phyloP scores from a whole-genome alignment of 345 rosid species.

The Anacardium occidentale region DNA sequence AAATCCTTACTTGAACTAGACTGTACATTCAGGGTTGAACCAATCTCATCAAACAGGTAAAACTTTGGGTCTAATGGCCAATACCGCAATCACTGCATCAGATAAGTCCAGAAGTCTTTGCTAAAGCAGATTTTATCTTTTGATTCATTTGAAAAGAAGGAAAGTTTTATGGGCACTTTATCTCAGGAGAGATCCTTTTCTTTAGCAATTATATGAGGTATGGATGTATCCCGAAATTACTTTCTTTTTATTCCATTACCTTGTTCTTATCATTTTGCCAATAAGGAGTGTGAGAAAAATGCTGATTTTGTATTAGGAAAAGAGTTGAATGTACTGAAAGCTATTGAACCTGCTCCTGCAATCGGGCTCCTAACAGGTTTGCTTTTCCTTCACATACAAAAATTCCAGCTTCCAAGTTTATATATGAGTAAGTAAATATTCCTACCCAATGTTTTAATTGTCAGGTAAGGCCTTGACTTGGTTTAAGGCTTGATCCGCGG shows the following conservation, averaged over 20 bases:
- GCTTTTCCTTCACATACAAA: too few species aligned
- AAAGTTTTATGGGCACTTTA: slow-evolving; percentile 89
- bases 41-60: too few species aligned
- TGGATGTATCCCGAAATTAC: not conserved
- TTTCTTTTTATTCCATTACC: slow-evolving; percentile 1
- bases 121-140: slow-evolving; percentile 10
- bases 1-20: too few species aligned
- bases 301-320: slow-evolving; percentile 47
- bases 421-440: too few species aligned
- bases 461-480: too few species aligned
- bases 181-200: slow-evolving; percentile 94
- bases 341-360: slow-evolving; percentile 66
- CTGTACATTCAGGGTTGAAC: too few species aligned
- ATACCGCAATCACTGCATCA: too few species aligned
- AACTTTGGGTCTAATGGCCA: too few species aligned
- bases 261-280: not conserved
- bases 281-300: not conserved
- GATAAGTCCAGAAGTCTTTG: too few species aligned
- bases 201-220: slow-evolving; percentile 85
- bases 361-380: slow-evolving; percentile 78
- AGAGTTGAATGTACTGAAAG: slow-evolving; percentile 64
- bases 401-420: too few species aligned
- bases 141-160: slow-evolving; percentile 69
- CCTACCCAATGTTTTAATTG: too few species aligned
- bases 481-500: too few species aligned